Conservation (phyloP, 148 eudicot genomes). For the Selenicereus undatus region DNA sequence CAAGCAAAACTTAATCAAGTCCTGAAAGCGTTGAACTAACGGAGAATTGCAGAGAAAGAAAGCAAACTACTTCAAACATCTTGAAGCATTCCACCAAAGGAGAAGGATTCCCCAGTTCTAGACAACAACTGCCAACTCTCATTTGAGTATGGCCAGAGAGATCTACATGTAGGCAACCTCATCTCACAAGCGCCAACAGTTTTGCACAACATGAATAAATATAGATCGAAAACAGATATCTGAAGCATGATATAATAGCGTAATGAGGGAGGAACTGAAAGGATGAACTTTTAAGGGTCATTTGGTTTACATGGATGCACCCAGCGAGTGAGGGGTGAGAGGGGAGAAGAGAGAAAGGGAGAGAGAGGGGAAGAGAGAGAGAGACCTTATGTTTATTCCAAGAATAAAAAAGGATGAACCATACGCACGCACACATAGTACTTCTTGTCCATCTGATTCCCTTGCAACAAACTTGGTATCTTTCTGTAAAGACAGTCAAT, state of each 20-base stretch:
- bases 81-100: background rate
- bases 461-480: slow-evolving; percentile 34
- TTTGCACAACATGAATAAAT: background rate
- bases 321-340: background rate
- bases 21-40: background rate
- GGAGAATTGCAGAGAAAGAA: background rate
- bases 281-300: too few relatives aligned
- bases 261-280: too few relatives aligned
- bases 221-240: background rate
- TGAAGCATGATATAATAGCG: background rate
- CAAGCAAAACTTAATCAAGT: too few relatives aligned
- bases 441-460: slow-evolving; percentile 76
- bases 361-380: slow-evolving; percentile 23
- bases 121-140: too few relatives aligned
- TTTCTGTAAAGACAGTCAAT: slow-evolving; percentile 41
- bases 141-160: too few relatives aligned
- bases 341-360: background rate
- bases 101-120: background rate
- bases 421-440: slow-evolving; percentile 82
- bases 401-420: slow-evolving; percentile 88
- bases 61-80: background rate
- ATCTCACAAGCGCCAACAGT: background rate
- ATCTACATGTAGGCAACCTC: too few relatives aligned
- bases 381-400: slow-evolving; percentile 90
- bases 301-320: background rate